A percentile compares a stretch with the other conserved stretches of the same genome.
phyloP scores from a whole-genome alignment of 2,329 filamentous ascomycete genomes.

The Neofusicoccum ribis region DNA sequence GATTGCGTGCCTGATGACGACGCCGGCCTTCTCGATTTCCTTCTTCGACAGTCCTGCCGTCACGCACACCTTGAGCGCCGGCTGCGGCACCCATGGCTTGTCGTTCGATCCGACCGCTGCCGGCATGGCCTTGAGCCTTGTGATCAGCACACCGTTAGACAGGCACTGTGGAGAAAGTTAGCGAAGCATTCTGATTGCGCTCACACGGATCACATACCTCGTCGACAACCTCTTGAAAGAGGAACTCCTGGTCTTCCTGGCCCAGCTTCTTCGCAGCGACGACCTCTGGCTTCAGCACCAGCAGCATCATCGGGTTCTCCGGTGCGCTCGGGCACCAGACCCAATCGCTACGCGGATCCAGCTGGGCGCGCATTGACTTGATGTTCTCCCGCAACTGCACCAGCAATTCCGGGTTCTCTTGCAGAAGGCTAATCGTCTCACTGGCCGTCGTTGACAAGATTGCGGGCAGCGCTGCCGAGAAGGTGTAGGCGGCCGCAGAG shows the following conservation, averaged over 20 bases:
- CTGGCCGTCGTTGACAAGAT: slow-evolving; percentile 94
- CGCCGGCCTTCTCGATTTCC: slow-evolving; percentile 92
- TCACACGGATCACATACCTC: slow-evolving; percentile 64
- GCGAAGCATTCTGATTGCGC: neutral
- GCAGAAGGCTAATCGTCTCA: slow-evolving; percentile 82
- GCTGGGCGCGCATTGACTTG: slow-evolving; percentile 77
- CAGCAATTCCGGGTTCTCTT: slow-evolving; percentile 82
- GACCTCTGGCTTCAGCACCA: slow-evolving; percentile 81
- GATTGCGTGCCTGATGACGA: slow-evolving; percentile 84
- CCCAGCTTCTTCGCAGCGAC: slow-evolving; percentile 68
- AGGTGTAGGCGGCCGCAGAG: slow-evolving; percentile 88
- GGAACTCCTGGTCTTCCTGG: slow-evolving; percentile 74
- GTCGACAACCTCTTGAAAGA: slow-evolving; percentile 91
- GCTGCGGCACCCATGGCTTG: slow-evolving; percentile 65
- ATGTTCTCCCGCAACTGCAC: slow-evolving; percentile 81
- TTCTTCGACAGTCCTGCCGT: slow-evolving; percentile 87
- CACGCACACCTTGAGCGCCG: slow-evolving; percentile 87
- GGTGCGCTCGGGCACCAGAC: slow-evolving; percentile 74
- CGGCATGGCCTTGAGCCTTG: slow-evolving; percentile 77
- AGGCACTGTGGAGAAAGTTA: slow-evolving; percentile 60
- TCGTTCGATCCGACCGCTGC: slow-evolving; percentile 61
- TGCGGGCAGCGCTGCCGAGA: slow-evolving; percentile 89
- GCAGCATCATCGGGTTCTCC: slow-evolving; percentile 85
- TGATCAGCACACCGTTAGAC: slow-evolving; percentile 85
- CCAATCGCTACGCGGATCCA: slow-evolving; percentile 94